These are phyloP conservation scores for Phaeosphaeriaceae sp. DNA, from an alignment of 2,329 filamentous ascomycete species.

Conservation along the genomic window DNA sequence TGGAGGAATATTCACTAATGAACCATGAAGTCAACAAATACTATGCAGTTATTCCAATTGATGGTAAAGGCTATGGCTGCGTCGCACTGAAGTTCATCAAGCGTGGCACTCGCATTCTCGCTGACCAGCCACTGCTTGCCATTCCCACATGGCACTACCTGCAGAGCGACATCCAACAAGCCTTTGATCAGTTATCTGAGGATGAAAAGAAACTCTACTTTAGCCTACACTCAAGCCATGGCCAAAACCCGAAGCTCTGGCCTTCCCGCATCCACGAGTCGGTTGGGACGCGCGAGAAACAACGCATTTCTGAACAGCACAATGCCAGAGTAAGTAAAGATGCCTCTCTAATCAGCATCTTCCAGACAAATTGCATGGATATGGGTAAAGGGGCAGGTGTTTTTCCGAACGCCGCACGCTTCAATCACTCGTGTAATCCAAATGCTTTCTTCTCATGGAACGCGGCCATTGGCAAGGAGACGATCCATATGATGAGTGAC, in stretches of 20 bases:
- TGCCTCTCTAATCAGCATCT: constrained; percentile 41
- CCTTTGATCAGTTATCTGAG: constrained; percentile 27
- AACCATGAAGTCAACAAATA: constrained; percentile 25
- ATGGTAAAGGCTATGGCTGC: constrained; percentile 52
- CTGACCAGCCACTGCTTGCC: constrained; percentile 49
- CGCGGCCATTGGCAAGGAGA: constrained; percentile 30
- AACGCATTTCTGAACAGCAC: constrained; percentile 41
- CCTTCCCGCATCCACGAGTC: constrained; percentile 30
- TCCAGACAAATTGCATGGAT: constrained; percentile 52
- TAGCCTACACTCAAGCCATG: constrained; percentile 35
- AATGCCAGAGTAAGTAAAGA: constrained; percentile 31
- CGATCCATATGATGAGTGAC: constrained; percentile 44
- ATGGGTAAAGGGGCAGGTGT: constrained; percentile 41
- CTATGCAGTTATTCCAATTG: constrained; percentile 40
- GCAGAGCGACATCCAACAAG: constrained; percentile 39
- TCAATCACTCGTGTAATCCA: constrained; percentile 52
- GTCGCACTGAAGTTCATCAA: constrained; percentile 47
- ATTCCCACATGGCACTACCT: constrained; percentile 40
- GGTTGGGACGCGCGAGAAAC: constrained; percentile 23
- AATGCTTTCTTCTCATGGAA: constrained; percentile 50
- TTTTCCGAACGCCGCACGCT: constrained; percentile 45
- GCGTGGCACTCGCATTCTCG: constrained; percentile 49
- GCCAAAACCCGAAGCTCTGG: constrained; percentile 36
- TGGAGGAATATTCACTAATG: too few species aligned
- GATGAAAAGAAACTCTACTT: constrained; percentile 32